These are phyloP conservation scores for Fusarium sp. DNA, from an alignment of 2,329 filamentous ascomycete species.

Conservation along the genomic window DNA sequence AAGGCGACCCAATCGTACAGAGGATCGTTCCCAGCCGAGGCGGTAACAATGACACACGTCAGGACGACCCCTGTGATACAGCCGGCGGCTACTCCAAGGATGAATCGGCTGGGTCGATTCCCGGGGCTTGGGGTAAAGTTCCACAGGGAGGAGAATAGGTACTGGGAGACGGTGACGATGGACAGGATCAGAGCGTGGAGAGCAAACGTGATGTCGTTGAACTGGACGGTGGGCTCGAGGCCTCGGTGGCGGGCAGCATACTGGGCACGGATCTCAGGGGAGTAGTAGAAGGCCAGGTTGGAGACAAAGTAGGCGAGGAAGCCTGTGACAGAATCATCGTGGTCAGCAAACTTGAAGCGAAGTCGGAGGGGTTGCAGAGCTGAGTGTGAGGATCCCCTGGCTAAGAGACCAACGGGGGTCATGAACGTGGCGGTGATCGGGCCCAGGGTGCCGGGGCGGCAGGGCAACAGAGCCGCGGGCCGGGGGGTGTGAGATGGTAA, in stretches of 20 bases:
- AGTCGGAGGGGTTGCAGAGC: not conserved
- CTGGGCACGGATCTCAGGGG: conserved; percentile 79
- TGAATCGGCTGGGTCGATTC: conserved; percentile 69
- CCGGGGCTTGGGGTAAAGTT: conserved; percentile 73
- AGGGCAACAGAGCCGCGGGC: conserved; percentile 15
- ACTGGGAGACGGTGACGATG: conserved; percentile 80
- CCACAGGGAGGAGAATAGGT: conserved; percentile 79
- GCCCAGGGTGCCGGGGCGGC: conserved; percentile 12
- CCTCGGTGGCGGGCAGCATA: conserved; percentile 85
- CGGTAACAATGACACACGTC: conserved; percentile 61
- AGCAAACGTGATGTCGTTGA: conserved; percentile 93
- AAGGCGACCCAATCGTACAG: conserved; percentile 69
- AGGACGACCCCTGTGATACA: conserved; percentile 71
- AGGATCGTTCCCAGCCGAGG: conserved; percentile 52
- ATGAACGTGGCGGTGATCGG: conserved; percentile 24
- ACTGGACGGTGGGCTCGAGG: conserved; percentile 83
- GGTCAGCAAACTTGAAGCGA: conserved; percentile 28
- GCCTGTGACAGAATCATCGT: conserved; percentile 55
- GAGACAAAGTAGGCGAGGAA: conserved; percentile 83
- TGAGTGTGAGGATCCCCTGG: conserved; percentile 6
- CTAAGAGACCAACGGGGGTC: conserved; percentile 11
- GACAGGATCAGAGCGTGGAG: conserved; percentile 82
- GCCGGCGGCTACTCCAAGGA: conserved; percentile 77
- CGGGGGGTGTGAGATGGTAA: conserved; percentile 22
- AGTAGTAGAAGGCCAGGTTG: conserved; percentile 82